phyloP scores from a whole-genome alignment of 257 asterid species.

The Rauvolfia tetraphylla region DNA sequence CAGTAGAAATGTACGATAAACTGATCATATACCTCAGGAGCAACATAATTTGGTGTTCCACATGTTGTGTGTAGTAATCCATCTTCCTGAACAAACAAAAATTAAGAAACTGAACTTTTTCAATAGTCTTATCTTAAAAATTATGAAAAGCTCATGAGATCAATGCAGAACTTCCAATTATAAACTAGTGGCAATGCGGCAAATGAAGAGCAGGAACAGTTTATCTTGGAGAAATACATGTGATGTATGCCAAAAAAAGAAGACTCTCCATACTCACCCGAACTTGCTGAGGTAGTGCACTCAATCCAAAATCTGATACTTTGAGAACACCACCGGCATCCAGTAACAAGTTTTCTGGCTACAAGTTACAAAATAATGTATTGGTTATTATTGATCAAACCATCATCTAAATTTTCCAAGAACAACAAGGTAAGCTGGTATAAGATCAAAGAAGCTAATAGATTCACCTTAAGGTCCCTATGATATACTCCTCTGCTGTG shows the following conservation, averaged over 20 bases:
- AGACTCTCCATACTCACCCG: slow-evolving; percentile 47
- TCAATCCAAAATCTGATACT: slow-evolving; percentile 93
- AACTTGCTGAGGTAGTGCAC: slow-evolving; percentile 95
- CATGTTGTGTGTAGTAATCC: slow-evolving; percentile 97
- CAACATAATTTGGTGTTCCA: slow-evolving; percentile 98
- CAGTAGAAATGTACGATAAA: slow-evolving; percentile 10
- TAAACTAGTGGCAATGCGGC: not conserved
- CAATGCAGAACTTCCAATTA: not conserved
- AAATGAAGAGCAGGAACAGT: not conserved
- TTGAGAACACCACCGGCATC: slow-evolving; percentile 76
- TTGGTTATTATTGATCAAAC: not conserved
- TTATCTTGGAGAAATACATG: not conserved
- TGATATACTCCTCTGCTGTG: slow-evolving; percentile 95
- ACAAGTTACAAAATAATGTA: slow-evolving; percentile 4
- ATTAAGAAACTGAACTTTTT: slow-evolving; percentile 12
- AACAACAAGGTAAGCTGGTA: not conserved
- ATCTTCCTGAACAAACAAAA: slow-evolving; percentile 59
- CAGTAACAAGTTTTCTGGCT: slow-evolving; percentile 91
- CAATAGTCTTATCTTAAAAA: not conserved
- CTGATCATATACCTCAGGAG: slow-evolving; percentile 68
- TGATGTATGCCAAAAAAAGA: not conserved
- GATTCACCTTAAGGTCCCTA: slow-evolving; percentile 78
- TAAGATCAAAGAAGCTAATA: not conserved
- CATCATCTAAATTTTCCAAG: not conserved
- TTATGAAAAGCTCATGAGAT: not conserved